phyloP scores from a whole-genome alignment of 2,329 filamentous ascomycete species.

The Talaromyces islandicus region DNA sequence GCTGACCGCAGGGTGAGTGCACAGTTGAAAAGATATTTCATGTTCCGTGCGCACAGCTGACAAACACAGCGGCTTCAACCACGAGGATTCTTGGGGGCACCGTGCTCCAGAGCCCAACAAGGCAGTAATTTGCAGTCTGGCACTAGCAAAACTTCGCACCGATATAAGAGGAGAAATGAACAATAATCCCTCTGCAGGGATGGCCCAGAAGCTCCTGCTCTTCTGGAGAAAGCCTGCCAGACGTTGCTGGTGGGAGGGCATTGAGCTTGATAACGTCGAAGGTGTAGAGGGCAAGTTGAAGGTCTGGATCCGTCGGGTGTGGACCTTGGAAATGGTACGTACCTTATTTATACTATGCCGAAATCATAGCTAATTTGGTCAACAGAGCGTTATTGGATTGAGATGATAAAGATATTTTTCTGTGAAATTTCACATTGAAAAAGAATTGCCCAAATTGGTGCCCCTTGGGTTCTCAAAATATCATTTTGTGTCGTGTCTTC shows the following conservation, averaged over 20 bases:
- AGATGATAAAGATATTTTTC: conserved; percentile 36
- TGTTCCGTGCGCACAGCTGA: background rate
- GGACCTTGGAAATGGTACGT: conserved; percentile 90
- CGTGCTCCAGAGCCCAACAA: conserved; percentile 97
- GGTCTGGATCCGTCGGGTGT: conserved; percentile 96
- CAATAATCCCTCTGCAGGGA: conserved; percentile 76
- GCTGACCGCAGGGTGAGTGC: conserved; percentile 87
- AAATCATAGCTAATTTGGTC: conserved; percentile 9
- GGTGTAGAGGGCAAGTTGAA: conserved; percentile 89
- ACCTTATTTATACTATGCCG: background rate
- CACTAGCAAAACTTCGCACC: conserved; percentile 83
- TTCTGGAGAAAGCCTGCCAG: conserved; percentile 98
- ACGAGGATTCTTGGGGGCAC: conserved; percentile 92
- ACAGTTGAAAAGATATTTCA: background rate
- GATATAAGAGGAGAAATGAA: conserved; percentile 75
- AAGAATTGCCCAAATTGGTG: background rate
- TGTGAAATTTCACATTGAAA: background rate
- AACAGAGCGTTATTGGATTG: conserved; percentile 75
- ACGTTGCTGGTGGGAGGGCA: conserved; percentile 98
- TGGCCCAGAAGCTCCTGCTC: conserved; percentile 95
- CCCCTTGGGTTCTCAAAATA: conserved; percentile 12
- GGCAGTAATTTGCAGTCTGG: conserved; percentile 94
- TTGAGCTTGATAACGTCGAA: conserved; percentile 82
- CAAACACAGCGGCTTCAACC: conserved; percentile 75
- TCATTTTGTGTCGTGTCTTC: background rate